These are phyloP conservation scores for Mycosphaerella sp. DNA, from an alignment of 2,329 filamentous ascomycete genomes.

Conservation along the genomic window DNA sequence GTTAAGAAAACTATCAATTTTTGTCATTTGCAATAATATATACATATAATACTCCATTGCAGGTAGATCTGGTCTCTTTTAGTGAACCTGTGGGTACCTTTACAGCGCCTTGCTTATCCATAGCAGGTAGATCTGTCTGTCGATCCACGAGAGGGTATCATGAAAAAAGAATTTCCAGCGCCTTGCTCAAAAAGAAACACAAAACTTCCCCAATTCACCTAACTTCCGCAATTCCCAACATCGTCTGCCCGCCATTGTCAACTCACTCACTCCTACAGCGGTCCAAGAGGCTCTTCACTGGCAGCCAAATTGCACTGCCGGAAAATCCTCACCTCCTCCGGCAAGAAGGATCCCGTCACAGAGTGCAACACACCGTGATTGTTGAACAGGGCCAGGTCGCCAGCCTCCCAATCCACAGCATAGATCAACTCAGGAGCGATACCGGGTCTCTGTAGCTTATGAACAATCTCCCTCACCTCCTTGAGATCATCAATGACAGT, in stretches of 20 bases:
- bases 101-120: too few species aligned
- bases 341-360: conserved; percentile 67
- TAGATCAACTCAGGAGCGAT: conserved; percentile 65
- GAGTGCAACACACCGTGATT: conserved; percentile 70
- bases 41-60: too few species aligned
- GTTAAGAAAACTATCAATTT: too few species aligned
- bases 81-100: too few species aligned
- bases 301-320: conserved; percentile 75
- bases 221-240: too few species aligned
- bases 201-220: not conserved
- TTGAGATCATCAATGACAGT: conserved; percentile 62
- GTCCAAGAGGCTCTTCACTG: conserved; percentile 52
- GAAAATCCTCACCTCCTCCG: conserved; percentile 68
- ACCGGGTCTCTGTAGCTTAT: conserved; percentile 64
- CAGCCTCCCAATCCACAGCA: conserved; percentile 69
- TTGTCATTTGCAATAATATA: too few species aligned
- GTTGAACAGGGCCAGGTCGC: conserved; percentile 71
- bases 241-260: too few species aligned
- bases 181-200: conserved; percentile 2
- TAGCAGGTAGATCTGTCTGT: too few species aligned
- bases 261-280: conserved; percentile 24
- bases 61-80: too few species aligned
- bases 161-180: not conserved
- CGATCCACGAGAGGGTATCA: not conserved
- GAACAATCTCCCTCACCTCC: conserved; percentile 62